phyloP scores from a whole-genome alignment of 306 rosid species.

The Lupinus albus region DNA sequence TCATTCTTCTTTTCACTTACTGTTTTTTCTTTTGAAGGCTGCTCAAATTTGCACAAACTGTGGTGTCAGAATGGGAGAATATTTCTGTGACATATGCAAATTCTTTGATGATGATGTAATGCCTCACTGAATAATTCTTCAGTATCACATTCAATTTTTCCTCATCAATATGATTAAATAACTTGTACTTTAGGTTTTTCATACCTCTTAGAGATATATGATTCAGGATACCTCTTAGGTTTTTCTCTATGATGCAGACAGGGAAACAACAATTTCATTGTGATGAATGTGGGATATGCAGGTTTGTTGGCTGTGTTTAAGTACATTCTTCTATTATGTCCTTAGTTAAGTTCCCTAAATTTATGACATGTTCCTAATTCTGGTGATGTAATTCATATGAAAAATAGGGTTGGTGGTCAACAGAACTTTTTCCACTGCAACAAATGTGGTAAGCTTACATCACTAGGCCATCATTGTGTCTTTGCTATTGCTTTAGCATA shows the following conservation, averaged over 20 bases:
- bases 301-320: constrained; percentile 51
- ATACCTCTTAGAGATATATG: constrained; percentile 28
- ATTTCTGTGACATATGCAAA: constrained; percentile 85
- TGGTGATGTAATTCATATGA: constrained; percentile 41
- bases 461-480: neutral
- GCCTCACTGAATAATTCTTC: constrained; percentile 24
- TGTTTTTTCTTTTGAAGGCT: constrained; percentile 47
- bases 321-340: constrained; percentile 2
- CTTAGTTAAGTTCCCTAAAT: constrained; percentile 19
- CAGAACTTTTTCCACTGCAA: constrained; percentile 85
- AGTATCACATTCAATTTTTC: constrained; percentile 6
- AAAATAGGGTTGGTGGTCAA: constrained; percentile 81
- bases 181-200: neutral
- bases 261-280: constrained; percentile 87
- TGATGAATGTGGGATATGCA: constrained; percentile 95
- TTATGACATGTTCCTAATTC: constrained; percentile 34
- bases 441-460: constrained; percentile 79
- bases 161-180: constrained; percentile 31
- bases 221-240: no score
- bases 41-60: constrained; percentile 91
- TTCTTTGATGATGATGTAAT: constrained; percentile 94
- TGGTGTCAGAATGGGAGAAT: constrained; percentile 93
- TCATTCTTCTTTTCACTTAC: constrained; percentile 21
- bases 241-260: constrained; percentile 51
- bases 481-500: neutral